Evolutionary conservation across 805 yeast species (phyloP), one percentile per base, ranked within the genome.

Genomic region (Kodamaea lidongshanica): DNA sequence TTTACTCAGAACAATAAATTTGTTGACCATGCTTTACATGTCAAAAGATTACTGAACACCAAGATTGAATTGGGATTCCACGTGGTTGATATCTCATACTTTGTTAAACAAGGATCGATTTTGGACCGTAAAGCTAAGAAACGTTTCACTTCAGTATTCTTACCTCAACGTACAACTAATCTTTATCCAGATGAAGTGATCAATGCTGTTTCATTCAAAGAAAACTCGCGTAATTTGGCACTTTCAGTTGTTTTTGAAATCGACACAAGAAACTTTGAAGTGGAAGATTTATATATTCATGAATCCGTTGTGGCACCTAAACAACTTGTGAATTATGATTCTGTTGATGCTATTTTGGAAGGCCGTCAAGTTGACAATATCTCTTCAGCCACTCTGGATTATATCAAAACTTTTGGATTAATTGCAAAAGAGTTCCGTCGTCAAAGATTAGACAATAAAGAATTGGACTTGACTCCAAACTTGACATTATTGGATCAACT

Each of bases 91-190:
- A 77, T 81, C 4, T 67, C 94, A 3, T 75, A 76, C 25, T 84
- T 66, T 43, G 57, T 89, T 30, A 75, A 72, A 41, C 79, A 75
- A 23, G 89, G 87, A 10, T 75, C 94, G 0, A 59, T 75, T 7
- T 61, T 89, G 38, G 98, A 92, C 49, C 77, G 88, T 39, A 87
- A 89, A 52, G 82, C 95, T 1, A 83, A 85, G 56, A 87, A 85
- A 61, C 73, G 97, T 52, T 86, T 94, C 1, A 75, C 89, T 4
- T 77, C 95, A 6, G 96, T 89, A 3, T 82, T 79, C 48, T 69
- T 88, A 54, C 92, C 94, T 9, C 95, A 88, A 51, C 72, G 71
- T 38, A 65, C 70, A 16, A 72, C 77, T 25, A 73, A 79, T 36
- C 65, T 87, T 43, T 70, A 79, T 42, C 95, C 96, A 6, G 61